Evolutionary conservation across 208 protist genomes (phyloP).

Genomic region (Acanthamoeba quina): DNA sequence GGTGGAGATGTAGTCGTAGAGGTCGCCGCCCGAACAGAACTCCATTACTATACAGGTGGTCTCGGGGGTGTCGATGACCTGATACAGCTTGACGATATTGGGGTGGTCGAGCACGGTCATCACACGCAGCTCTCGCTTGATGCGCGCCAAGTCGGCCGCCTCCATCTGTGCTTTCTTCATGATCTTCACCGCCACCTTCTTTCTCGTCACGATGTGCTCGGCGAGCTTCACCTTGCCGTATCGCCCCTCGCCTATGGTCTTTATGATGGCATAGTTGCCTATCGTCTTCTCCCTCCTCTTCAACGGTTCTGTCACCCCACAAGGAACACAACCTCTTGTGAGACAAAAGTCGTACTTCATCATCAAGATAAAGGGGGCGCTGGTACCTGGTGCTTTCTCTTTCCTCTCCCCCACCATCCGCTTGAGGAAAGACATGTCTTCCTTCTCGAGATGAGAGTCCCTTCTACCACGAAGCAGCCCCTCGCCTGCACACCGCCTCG

Average conservation of each 20-base stretch:
- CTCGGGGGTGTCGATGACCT: conserved; percentile 83
- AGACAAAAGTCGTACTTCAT: not conserved
- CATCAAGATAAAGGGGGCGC: not conserved
- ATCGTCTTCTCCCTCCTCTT: conserved; percentile 68
- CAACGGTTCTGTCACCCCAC: conserved; percentile 23
- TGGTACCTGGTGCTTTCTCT: not conserved
- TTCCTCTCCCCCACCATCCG: conserved; percentile 23
- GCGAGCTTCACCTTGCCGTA: conserved; percentile 76
- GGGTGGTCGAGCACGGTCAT: conserved; percentile 87
- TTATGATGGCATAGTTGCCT: conserved; percentile 67
- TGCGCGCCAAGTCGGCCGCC: conserved; percentile 75
- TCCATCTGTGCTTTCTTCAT: conserved; percentile 82
- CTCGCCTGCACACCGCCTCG: not conserved
- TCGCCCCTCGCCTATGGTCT: conserved; percentile 71
- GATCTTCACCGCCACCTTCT: conserved; percentile 84
- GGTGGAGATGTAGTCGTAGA: conserved; percentile 94
- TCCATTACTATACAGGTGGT: conserved; percentile 74
- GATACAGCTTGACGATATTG: conserved; percentile 87
- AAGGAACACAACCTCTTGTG: not conserved
- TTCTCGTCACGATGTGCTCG: conserved; percentile 2
- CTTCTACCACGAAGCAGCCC: not conserved
- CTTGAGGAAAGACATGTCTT: conserved; percentile 32
- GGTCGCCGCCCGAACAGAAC: conserved; percentile 91
- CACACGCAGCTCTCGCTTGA: conserved; percentile 85
- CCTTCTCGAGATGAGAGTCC: not conserved